Conservation (phyloP, 176 grass and related monocot species). For the Cymbopogon citratus region DNA sequence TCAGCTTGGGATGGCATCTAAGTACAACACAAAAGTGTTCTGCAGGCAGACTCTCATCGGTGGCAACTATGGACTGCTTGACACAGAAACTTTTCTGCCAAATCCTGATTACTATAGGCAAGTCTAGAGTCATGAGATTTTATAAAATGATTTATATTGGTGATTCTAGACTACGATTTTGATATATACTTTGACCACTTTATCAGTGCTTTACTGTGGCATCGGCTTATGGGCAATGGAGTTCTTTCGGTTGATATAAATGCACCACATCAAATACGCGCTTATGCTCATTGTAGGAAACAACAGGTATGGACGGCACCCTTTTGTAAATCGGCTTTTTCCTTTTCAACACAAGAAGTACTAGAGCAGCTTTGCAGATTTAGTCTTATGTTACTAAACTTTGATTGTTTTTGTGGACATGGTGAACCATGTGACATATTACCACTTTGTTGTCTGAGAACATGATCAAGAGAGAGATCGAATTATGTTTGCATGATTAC, state of each 20-base stretch:
- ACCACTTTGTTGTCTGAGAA: background rate
- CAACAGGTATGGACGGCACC: constrained; percentile 29
- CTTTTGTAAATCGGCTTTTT: background rate
- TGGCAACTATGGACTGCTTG: constrained; percentile 69
- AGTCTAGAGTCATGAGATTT: constrained; percentile 4
- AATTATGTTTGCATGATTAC: background rate
- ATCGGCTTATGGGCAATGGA: constrained; percentile 71
- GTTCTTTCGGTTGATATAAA: constrained; percentile 71
- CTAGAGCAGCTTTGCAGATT: background rate
- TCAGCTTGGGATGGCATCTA: constrained; percentile 76
- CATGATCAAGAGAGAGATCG: background rate
- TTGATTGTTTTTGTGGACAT: background rate
- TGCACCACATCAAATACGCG: constrained; percentile 37
- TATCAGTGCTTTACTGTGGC: constrained; percentile 65
- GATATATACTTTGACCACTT: background rate
- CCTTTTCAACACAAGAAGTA: background rate
- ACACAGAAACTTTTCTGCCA: constrained; percentile 58
- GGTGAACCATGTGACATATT: background rate
- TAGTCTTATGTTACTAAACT: background rate
- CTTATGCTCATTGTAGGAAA: constrained; percentile 65
- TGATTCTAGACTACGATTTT: background rate
- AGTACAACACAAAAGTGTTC: constrained; percentile 68
- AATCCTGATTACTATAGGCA: constrained; percentile 84
- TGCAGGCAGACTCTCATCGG: constrained; percentile 77
- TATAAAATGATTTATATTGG: background rate